phyloP scores from a whole-genome alignment of 2,329 filamentous ascomycete genomes.

The Gnomoniopsis smithogilvyi region DNA sequence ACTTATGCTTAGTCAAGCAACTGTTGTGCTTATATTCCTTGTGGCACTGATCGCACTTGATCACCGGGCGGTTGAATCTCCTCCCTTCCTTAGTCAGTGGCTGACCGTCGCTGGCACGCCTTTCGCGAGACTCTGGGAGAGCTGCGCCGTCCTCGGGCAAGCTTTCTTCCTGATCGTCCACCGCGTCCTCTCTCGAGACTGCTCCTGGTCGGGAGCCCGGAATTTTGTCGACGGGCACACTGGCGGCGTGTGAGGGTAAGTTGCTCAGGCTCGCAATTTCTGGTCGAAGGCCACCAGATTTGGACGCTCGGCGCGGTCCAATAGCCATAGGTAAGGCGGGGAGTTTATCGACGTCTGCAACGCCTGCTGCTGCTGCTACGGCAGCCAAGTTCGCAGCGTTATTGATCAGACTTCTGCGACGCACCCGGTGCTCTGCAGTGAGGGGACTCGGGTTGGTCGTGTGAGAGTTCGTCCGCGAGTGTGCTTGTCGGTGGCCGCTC shows the following conservation, averaged over 20 bases:
- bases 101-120: slow-evolving; percentile 81
- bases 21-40: slow-evolving; percentile 99
- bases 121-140: slow-evolving; percentile 47
- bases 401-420: slow-evolving; percentile 89
- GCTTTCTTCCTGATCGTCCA: slow-evolving; percentile 64
- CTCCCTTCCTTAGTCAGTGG: slow-evolving; percentile 75
- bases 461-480: slow-evolving; percentile 76
- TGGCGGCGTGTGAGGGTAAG: slow-evolving; percentile 64
- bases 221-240: slow-evolving; percentile 59
- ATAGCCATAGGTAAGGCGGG: slow-evolving; percentile 56
- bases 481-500: slow-evolving; percentile 57
- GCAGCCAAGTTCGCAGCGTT: slow-evolving; percentile 71
- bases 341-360: slow-evolving; percentile 37
- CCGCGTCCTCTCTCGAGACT: slow-evolving; percentile 56
- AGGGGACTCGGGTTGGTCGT: slow-evolving; percentile 74
- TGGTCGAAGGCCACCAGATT: slow-evolving; percentile 51
- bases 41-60: slow-evolving; percentile 96
- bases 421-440: slow-evolving; percentile 80
- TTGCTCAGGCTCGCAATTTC: slow-evolving; percentile 38
- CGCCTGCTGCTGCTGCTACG: slow-evolving; percentile 66
- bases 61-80: slow-evolving; percentile 77
- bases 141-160: slow-evolving; percentile 52
- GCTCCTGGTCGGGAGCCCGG: slow-evolving; percentile 44
- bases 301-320: slow-evolving; percentile 65
- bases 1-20: slow-evolving; percentile 99